Evolutionary conservation across 768 basidiomycete genomes (phyloP), one percentile per base, ranked within the genome.

Genomic region (Serendipita vermifera): DNA sequence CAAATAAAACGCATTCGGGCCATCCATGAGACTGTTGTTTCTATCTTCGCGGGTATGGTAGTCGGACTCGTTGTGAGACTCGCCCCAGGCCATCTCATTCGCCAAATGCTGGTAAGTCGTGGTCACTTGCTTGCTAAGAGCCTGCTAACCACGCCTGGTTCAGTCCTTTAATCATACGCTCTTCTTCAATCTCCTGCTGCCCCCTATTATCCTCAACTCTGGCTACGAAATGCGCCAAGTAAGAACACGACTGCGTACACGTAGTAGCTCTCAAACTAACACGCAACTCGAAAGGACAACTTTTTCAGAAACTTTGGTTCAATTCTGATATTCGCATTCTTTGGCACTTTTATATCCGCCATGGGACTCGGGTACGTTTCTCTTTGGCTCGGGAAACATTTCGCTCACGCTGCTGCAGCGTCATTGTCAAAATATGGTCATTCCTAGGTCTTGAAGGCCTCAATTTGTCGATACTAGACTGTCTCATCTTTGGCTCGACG

Each of bases 221-320:
- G 96, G 96, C 4, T 99, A 96, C 67, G 92, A 96, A 69, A 81
- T 99, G 57, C 94, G 92, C 67, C 93, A 98, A 76, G 91, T 83
- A 57, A 58, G 80, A 64, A 27, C 48, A 11, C 31, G 22, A 14
- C 15, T 41, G 20, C 51, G 27, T 43, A 14, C 6, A 6, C 7
- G n/a, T 29, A 51, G n/a, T 22, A n/a, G 46, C 46, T 2, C 5
- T 40, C 17, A 26, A 6, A 46, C 33, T 43, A 26, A 29, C 22
- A 11, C 43, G 58, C 62, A 55, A 64, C 32, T 33, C 15, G 26
- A 5, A 69, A 96, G 87, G 94, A 93, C 71, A 93, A 93, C 74
- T 99, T 99, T 71, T 99, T 99, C 68, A 82, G 92, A 33, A 97
- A 97, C 68, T 98, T 98, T 65, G 93, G 90, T 7, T 93, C 92